These are phyloP conservation scores for Metschnikowia cerradonensis DNA, from an alignment of 805 yeast species.

Conservation along the genomic window DNA sequence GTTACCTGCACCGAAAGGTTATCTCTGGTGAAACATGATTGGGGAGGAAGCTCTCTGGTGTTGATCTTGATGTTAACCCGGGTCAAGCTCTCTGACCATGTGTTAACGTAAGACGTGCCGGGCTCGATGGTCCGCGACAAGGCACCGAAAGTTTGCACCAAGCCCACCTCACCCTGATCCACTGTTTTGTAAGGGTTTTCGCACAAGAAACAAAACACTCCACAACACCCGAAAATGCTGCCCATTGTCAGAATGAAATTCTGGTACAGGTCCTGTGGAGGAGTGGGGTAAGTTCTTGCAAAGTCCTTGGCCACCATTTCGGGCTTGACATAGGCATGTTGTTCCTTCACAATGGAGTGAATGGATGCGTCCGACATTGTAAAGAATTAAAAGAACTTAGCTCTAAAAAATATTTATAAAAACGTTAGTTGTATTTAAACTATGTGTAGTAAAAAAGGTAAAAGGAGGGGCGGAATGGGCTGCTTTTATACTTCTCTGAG, in stretches of 20 bases:
- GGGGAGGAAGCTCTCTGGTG: constrained; percentile 63
- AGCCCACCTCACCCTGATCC: constrained; percentile 65
- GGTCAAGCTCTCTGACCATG: constrained; percentile 54
- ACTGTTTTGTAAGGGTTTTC: constrained; percentile 58
- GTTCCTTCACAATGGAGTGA: constrained; percentile 11
- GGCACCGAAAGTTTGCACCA: constrained; percentile 64
- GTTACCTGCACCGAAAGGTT: constrained; percentile 60
- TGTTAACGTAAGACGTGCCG: constrained; percentile 61
- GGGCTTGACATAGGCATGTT: constrained; percentile 24
- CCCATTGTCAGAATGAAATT: constrained; percentile 41
- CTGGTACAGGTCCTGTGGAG: constrained; percentile 41
- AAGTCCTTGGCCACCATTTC: constrained; percentile 41
- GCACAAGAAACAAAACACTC: constrained; percentile 55
- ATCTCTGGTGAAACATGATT: constrained; percentile 66
- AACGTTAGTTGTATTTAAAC: no score
- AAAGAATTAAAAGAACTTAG: not conserved
- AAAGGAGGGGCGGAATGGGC: no score
- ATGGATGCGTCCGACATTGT: not conserved
- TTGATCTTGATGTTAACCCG: constrained; percentile 52
- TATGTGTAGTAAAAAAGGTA: no score
- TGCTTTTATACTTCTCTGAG: no score
- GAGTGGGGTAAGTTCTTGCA: constrained; percentile 38
- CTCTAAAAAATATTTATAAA: no score
- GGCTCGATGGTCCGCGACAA: constrained; percentile 64
- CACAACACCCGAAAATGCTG: constrained; percentile 45